phyloP scores from a whole-genome alignment of 257 asterid genomes.

The Jacaranda mimosifolia region DNA sequence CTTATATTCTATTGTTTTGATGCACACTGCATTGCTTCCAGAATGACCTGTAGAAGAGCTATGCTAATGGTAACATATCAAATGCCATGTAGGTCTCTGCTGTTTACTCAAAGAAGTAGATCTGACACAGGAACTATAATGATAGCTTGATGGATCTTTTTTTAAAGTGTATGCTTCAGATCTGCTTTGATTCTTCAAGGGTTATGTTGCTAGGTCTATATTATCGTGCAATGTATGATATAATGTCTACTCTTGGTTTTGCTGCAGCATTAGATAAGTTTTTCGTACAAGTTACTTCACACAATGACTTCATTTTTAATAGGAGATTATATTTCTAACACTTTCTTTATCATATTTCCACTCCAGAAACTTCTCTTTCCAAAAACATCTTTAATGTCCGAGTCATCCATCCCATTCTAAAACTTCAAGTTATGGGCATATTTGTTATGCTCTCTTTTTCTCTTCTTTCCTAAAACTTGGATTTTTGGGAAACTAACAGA shows the following conservation, averaged over 20 bases:
- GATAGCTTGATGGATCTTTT: constrained; percentile 7
- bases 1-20: constrained; percentile 1
- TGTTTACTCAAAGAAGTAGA: background rate
- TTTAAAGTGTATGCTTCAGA: background rate
- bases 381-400: background rate
- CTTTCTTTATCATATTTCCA: constrained; percentile 14
- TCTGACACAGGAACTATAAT: background rate
- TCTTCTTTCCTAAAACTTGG: constrained; percentile 11
- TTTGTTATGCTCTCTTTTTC: constrained; percentile 19
- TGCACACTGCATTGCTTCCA: background rate
- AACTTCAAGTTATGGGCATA: background rate
- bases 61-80: background rate
- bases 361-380: constrained; percentile 1
- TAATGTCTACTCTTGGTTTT: constrained; percentile 7
- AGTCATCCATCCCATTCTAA: constrained; percentile 7
- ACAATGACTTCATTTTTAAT: background rate
- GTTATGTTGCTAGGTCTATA: background rate
- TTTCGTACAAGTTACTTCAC: background rate
- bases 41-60: background rate
- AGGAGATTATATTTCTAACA: background rate
- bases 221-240: constrained; percentile 1
- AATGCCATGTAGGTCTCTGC: constrained; percentile 11
- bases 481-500: constrained; percentile 21
- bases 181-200: background rate
- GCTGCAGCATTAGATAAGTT: constrained; percentile 1